Evolutionary conservation across 2,329 filamentous ascomycete species (phyloP), one percentile per base, ranked within the genome.

Genomic region (Sordariomycetes sp.): DNA sequence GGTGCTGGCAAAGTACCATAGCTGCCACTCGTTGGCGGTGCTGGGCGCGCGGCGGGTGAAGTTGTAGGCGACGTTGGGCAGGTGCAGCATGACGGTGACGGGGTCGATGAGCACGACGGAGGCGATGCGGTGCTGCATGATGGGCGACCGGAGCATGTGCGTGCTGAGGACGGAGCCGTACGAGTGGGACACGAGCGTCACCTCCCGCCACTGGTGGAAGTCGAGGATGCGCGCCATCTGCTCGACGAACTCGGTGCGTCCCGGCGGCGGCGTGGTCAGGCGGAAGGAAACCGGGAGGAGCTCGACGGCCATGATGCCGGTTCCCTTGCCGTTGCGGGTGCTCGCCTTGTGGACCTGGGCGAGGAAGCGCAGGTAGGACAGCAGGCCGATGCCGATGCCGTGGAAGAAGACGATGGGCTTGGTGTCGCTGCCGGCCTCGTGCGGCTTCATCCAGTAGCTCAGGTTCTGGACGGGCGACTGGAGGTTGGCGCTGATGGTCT

Each of bases 51-150:
- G 58, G 40, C 67, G 59, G 9, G 72, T 78, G 49, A 86, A 85
- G 54, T 85, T 86, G 61, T 76, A 84, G 9, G 79, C 77, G 21
- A 85, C 76, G 40, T 81, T 67, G 1, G 80, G 80, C 23, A 81
- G 64, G 49, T 86, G 80, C 21, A 86, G 63, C 36, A 83, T 56
- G 35, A 85, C 67, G 17, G 70, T 74, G 8, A 85, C 75, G 0
- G 81, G 81, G 47, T 85, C 70, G 34, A 72, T 55, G 25, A 73
- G 55, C 17, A 71, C 53, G 6, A 61, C 46, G 1, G 62, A 60
- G 6, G 48, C 63, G 12, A 82, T 63, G 11, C 75, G 65, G 3
- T 70, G 50, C 23, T 66, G 56, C 2, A 78, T 51, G 2, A 41
- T 44, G 1, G 63, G 51, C 17, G 66, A 61, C 18, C 65, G 65